Evolutionary conservation across 768 basidiomycete species (phyloP).

Genomic region (Russula vinacea): DNA sequence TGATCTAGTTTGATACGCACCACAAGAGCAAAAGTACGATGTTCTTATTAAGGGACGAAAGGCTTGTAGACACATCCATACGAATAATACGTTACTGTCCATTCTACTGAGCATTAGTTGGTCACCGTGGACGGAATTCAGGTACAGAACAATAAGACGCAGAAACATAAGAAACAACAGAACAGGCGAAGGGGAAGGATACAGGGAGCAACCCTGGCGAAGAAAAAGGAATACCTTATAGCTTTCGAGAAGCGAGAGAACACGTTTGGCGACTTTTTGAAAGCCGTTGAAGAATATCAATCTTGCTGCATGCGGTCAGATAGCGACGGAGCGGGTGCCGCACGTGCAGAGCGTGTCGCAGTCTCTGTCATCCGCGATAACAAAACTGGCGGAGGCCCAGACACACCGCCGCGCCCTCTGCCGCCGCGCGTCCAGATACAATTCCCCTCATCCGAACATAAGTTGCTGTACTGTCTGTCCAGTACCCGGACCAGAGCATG

Average conservation of each 20-base stretch:
- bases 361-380: slow-evolving; percentile 20
- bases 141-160: not conserved
- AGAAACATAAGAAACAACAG: not conserved
- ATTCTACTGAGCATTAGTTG: not conserved
- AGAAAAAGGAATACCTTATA: not conserved
- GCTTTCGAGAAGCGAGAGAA: not conserved
- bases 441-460: too few species aligned
- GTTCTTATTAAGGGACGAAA: not conserved
- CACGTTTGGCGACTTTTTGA: not conserved
- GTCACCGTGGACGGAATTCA: not conserved
- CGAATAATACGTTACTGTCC: not conserved
- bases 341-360: not conserved
- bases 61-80: not conserved
- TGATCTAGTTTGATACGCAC: too few species aligned
- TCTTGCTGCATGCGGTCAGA: slow-evolving; percentile 21
- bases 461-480: too few species aligned
- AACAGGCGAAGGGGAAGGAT: not conserved
- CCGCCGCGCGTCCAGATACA: not conserved
- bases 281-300: not conserved
- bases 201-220: too few species aligned
- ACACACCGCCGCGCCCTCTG: slow-evolving; percentile 7
- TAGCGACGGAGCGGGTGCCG: not conserved
- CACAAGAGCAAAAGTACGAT: not conserved
- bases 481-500: too few species aligned
- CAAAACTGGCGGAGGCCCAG: not conserved